Base-by-base conservation (phyloP, 2,329 filamentous ascomycete species). In the Fusarium mangiferae region DNA sequence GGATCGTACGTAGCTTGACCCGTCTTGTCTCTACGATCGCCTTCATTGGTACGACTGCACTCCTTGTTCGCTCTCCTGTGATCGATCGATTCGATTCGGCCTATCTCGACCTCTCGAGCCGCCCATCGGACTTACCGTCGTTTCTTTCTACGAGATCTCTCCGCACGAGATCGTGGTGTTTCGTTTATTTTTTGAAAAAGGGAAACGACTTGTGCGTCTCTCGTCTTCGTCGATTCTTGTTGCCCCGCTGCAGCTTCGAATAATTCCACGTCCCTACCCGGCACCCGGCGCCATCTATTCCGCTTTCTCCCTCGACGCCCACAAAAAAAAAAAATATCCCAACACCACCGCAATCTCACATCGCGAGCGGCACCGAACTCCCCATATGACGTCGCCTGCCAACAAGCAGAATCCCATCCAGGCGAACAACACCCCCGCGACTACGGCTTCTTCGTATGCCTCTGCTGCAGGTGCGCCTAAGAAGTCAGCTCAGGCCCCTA, bases 401-500 rank as follows among this genome's bases (percentile, higher is more conserved):
- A 86, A 83, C 81, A 83, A 87, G 84, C 85, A 87, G 81, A 87
- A 84, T 80, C 81, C 84, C 81, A 87, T 82, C 79, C 83, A 87
- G 88, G 89, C 89, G 86, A 86, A 87, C 80, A 89, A 85, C 83
- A 84, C 85, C 82, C 85, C 87, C 83, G 85, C 87, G 82, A 85
- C 87, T 81, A 86, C 88, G 82, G 86, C 88, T 83, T 81, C 84
- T 82, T 91, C 90, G 82, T 91, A 92, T 90, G 90, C 90, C 86
- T 91, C 90, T 79, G 90, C 90, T 85, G 90, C 87, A 82, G 86
- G 88, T 85, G 87, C 88, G 83, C 85, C 86, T 75, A 90, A 90
- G 86, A 91, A 91, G 87, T 84, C 85, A 81, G 84, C 87, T 80
- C 85, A 88, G 83, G 87, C 88, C 83, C 88, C 90, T 81, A 82